Conservation (phyloP, 768 basidiomycete species). For the Galerina sulciceps region DNA sequence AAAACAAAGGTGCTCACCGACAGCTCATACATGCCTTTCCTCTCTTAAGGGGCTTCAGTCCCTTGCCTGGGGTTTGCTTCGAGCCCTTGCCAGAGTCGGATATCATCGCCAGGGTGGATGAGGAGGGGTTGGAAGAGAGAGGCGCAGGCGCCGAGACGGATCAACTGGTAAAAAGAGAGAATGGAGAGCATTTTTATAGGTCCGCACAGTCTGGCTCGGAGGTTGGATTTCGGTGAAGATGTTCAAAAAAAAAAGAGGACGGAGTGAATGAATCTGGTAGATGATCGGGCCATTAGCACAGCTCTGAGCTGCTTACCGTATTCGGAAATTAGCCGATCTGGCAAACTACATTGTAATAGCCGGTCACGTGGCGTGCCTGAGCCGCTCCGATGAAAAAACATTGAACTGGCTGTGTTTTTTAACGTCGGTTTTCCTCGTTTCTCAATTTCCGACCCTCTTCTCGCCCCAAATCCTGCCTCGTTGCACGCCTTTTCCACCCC, state of each 20-base stretch:
- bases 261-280: constrained; percentile 8
- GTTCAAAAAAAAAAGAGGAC: not conserved
- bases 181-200: constrained; percentile 39
- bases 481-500: constrained; percentile 9
- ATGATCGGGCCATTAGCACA: constrained; percentile 18
- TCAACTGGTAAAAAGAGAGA: constrained; percentile 32
- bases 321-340: constrained; percentile 1
- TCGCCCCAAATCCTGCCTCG: constrained; percentile 11
- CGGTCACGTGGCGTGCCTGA: constrained; percentile 23
- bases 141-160: constrained; percentile 36
- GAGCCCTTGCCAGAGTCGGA: constrained; percentile 38
- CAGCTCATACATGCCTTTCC: constrained; percentile 61
- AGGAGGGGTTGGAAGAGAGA: constrained; percentile 21
- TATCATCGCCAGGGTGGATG: constrained; percentile 41
- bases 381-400: constrained; percentile 6
- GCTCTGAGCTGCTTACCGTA: constrained; percentile 2
- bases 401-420: constrained; percentile 20
- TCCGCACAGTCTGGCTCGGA: constrained; percentile 21
- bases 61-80: constrained; percentile 31
- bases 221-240: constrained; percentile 21
- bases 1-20: constrained; percentile 36
- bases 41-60: constrained; percentile 50
- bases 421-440: constrained; percentile 22
- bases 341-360: constrained; percentile 3
- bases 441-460: constrained; percentile 25